Conservation (phyloP, 1,284 basidiomycete species). For the Ganoderma boninense region DNA sequence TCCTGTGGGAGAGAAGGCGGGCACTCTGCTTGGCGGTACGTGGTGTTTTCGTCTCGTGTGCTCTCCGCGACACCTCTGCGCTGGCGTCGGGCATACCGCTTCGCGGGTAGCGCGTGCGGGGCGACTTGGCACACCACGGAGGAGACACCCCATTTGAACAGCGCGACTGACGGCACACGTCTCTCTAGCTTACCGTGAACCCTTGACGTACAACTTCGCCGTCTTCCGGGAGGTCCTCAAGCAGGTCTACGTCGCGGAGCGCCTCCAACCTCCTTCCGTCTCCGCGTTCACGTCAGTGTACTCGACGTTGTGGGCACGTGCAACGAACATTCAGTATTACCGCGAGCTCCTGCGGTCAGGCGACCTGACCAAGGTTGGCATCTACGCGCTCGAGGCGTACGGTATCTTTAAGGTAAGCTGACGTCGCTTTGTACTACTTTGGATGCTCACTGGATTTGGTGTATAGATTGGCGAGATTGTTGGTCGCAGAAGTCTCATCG, state of each 20-base stretch:
- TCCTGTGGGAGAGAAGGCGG: constrained; percentile 67
- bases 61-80: background rate
- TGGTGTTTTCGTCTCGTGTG: constrained; percentile 31
- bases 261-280: constrained; percentile 84
- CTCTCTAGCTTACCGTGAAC: constrained; percentile 80
- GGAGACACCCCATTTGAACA: background rate
- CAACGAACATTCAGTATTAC: constrained; percentile 76
- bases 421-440: too few species aligned
- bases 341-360: constrained; percentile 74
- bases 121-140: background rate
- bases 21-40: constrained; percentile 72
- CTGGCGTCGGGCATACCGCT: background rate
- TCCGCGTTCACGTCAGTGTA: constrained; percentile 76
- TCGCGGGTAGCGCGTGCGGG: background rate
- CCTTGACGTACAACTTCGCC: constrained; percentile 84
- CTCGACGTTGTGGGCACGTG: constrained; percentile 75
- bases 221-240: constrained; percentile 88
- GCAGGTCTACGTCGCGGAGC: constrained; percentile 92
- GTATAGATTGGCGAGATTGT: constrained; percentile 89
- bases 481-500: constrained; percentile 84
- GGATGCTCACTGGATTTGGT: background rate
- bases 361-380: constrained; percentile 79
- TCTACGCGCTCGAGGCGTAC: constrained; percentile 92
- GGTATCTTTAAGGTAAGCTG: constrained; percentile 80
- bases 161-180: background rate